phyloP scores from a whole-genome alignment of 1,284 basidiomycete species.

The Moniliophthora roreri region DNA sequence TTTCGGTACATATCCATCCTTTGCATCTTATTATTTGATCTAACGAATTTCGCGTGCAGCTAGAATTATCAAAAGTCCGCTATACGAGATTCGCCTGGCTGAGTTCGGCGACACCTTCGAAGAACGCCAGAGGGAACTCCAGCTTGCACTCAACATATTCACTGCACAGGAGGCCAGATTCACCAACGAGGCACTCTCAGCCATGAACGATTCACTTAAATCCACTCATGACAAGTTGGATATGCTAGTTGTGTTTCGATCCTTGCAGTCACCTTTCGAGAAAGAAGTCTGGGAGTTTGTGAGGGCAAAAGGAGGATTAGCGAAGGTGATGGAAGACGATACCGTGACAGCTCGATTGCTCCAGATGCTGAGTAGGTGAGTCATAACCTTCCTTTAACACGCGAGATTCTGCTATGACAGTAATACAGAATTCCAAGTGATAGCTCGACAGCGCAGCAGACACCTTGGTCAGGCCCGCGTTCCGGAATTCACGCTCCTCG shows the following conservation, averaged over 20 bases:
- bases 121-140: constrained; percentile 16
- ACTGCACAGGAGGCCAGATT: constrained; percentile 13
- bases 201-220: not conserved
- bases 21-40: not conserved
- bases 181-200: constrained; percentile 2
- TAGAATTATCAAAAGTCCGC: constrained; percentile 19
- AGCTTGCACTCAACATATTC: constrained; percentile 16
- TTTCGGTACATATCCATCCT: constrained; percentile 18
- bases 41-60: constrained; percentile 8
- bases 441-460: no score
- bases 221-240: not conserved
- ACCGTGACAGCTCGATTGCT: not conserved
- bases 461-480: no score
- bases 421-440: not conserved
- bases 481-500: no score
- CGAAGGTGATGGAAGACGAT: constrained; percentile 1
- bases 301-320: not conserved
- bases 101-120: constrained; percentile 15
- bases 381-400: not conserved
- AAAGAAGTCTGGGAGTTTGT: not conserved
- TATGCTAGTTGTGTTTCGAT: not conserved
- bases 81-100: constrained; percentile 18
- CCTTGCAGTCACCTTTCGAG: not conserved
- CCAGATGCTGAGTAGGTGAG: not conserved
- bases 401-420: not conserved